Base-by-base conservation (phyloP, 192 early-diverging fungal species). In the Podila horticola region DNA sequence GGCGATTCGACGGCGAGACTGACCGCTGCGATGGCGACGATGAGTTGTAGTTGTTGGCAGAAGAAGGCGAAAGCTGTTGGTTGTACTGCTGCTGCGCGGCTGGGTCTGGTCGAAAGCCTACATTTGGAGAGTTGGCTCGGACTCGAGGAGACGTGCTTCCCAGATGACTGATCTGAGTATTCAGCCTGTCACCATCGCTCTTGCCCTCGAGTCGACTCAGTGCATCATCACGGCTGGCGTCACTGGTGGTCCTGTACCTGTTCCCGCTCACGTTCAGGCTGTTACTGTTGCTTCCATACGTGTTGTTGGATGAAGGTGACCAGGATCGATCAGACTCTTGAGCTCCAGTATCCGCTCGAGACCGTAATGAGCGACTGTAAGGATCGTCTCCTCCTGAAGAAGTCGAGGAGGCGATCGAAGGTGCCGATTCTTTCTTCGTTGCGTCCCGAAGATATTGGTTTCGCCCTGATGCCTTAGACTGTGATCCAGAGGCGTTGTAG, bases 121-220 rank as follows among this genome's bases (percentile, higher is more conserved):
- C 34, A 33, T 69, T 71, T 1, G 76, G 76, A 6, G 76, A 72
- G 33, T 67, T 69, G 28, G 76, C 66, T 22, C 69, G 61, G n/a
- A 20, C 76, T 20, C 76, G 28, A 11, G 76, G 69, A 41, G 30
- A 66, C 0, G 76, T 81, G 45, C 76, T 81, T 69, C 76, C 76
- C 5, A 81, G 60, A 60, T 81, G 70, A 22, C 71, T 81, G 66
- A 81, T 66, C 29, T 81, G 76, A 1, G 76, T 29, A 0, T 64
- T 70, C 52, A 81, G 51, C 36, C 67, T 72, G 41, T 73, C 76
- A 8, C 70, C 69, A 2, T 68, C 36, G n/a, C 70, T 67, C 50
- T 81, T 81, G 36, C 76, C 76, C 51, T 81, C 76, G 20, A 81
- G 45, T 20, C 76, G 64, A 73, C 71, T 81, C 50, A 81, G 51